Conservation (phyloP, 2,329 filamentous ascomycete genomes). For the Neodidymelliopsis sp. region DNA sequence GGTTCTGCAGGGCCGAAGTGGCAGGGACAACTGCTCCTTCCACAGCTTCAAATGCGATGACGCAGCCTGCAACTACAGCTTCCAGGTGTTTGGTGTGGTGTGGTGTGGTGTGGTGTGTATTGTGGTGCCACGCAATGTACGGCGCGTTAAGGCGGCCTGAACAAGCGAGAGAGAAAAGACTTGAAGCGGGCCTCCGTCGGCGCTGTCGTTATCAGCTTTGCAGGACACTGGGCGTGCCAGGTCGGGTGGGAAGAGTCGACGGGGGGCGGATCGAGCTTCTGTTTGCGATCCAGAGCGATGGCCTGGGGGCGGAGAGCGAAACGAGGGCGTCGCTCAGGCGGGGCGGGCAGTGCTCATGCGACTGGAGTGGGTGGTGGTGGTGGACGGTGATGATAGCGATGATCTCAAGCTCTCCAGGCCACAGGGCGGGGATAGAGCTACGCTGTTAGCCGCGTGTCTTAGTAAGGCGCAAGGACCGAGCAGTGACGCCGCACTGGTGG, state of each 20-base stretch:
- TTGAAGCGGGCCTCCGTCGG: constrained; percentile 55
- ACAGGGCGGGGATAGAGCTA: constrained; percentile 37
- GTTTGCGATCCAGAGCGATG: constrained; percentile 52
- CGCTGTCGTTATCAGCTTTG: constrained; percentile 46
- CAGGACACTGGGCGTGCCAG: constrained; percentile 38
- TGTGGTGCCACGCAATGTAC: not conserved
- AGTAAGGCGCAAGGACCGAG: constrained; percentile 29
- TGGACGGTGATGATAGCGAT: constrained; percentile 31
- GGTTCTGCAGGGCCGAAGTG: constrained; percentile 25
- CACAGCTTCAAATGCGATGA: constrained; percentile 21
- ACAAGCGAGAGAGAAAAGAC: constrained; percentile 55
- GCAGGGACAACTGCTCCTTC: constrained; percentile 26
- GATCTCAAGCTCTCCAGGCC: constrained; percentile 31
- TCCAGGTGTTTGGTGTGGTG: constrained; percentile 6
- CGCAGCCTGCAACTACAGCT: constrained; percentile 26
- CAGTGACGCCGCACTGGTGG: constrained; percentile 27
- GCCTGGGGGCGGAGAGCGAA: constrained; percentile 20
- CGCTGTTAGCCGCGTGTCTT: constrained; percentile 33
- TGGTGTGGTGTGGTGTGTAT: constrained; percentile 8
- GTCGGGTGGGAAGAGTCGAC: constrained; percentile 41
- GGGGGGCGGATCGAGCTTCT: constrained; percentile 42
- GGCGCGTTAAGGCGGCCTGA: constrained; percentile 53
- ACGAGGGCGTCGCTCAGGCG: constrained; percentile 21
- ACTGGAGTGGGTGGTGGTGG: constrained; percentile 20
- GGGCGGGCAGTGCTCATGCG: constrained; percentile 27